These are phyloP conservation scores for Cetradonia linearis DNA, from an alignment of 495 filamentous ascomycete species.

Conservation along the genomic window DNA sequence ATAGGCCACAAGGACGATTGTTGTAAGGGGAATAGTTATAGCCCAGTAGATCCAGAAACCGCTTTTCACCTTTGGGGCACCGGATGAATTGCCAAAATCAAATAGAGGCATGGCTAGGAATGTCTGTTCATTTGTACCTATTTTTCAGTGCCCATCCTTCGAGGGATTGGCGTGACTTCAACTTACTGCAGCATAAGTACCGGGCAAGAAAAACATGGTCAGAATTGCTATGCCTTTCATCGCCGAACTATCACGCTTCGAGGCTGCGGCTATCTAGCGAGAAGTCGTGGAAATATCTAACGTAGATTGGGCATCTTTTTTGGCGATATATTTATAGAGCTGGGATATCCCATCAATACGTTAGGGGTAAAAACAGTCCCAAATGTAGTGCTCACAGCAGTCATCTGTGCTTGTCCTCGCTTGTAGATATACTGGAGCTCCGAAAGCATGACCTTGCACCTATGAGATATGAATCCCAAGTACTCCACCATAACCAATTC, in stretches of 20 bases:
- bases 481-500: not conserved
- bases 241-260: conserved; percentile 31
- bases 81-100: conserved; percentile 7
- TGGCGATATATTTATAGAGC: conserved; percentile 6
- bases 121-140: not conserved
- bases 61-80: not conserved
- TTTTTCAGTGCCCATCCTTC: not conserved
- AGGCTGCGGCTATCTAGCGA: conserved; percentile 13
- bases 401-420: not conserved
- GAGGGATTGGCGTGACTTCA: not conserved
- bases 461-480: not conserved
- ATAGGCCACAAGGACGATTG: conserved; percentile 5
- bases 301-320: conserved; percentile 16
- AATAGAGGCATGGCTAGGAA: conserved; percentile 5
- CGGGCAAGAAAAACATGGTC: conserved; percentile 37
- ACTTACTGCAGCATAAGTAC: conserved; percentile 31
- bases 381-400: not conserved
- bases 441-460: not conserved
- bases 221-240: conserved; percentile 37
- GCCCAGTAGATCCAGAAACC: conserved; percentile 17
- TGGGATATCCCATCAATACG: not conserved
- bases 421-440: not conserved
- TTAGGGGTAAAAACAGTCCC: not conserved
- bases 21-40: conserved; percentile 10
- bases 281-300: conserved; percentile 18